phyloP scores from a whole-genome alignment of 495 filamentous ascomycete species.

The Cercophora scortea region DNA sequence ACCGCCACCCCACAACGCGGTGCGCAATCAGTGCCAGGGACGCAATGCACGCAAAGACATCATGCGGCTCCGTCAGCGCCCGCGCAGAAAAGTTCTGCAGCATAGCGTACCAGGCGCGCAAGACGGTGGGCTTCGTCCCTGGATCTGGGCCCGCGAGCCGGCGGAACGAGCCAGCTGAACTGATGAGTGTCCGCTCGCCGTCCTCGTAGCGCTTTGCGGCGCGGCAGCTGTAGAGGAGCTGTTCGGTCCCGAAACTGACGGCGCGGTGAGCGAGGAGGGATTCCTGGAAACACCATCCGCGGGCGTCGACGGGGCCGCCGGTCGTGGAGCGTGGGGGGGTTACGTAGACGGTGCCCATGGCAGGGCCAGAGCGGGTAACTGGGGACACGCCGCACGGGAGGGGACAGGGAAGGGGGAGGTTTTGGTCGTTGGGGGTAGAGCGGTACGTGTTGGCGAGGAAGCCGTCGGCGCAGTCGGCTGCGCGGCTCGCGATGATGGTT shows the following conservation, averaged over 20 bases:
- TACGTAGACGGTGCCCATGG: neutral
- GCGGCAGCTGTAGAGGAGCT: neutral
- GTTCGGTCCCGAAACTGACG: neutral
- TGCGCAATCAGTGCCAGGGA: neutral
- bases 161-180: neutral
- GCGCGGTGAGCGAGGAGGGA: neutral
- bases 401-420: neutral
- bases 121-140: neutral
- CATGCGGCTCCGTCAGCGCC: constrained; percentile 1
- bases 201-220: neutral
- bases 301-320: neutral
- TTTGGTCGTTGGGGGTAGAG: neutral
- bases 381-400: neutral
- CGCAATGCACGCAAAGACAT: neutral
- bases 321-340: neutral
- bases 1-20: neutral
- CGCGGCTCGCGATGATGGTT: neutral
- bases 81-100: neutral
- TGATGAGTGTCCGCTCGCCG: neutral
- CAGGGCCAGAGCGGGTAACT: neutral
- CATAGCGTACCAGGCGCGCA: constrained; percentile 2
- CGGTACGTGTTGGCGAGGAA: constrained; percentile 6
- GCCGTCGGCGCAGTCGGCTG: neutral
- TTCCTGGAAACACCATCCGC: constrained; percentile 6
- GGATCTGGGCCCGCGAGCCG: neutral